Conservation (phyloP, 495 filamentous ascomycete genomes). For the Penicillium subrubescens region DNA sequence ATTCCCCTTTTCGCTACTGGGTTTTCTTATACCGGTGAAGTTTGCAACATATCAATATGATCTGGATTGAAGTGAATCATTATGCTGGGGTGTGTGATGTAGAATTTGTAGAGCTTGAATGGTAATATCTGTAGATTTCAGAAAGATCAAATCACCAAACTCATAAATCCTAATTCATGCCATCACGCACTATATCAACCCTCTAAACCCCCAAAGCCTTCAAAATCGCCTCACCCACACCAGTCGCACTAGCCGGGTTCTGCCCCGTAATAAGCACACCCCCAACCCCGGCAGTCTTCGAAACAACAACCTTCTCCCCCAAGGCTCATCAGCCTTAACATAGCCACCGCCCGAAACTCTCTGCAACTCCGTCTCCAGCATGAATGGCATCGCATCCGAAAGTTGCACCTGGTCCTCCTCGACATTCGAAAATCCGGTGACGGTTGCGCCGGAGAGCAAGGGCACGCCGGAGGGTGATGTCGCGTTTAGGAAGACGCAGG, state of each 20-base stretch:
- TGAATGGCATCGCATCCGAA: constrained; percentile 59
- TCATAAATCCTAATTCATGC: too few species aligned
- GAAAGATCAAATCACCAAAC: too few species aligned
- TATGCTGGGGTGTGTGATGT: neutral
- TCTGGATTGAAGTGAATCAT: constrained; percentile 8
- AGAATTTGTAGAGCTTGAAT: neutral
- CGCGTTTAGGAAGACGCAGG: constrained; percentile 61
- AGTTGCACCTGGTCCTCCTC: constrained; percentile 62
- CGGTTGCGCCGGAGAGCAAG: constrained; percentile 55
- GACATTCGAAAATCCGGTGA: constrained; percentile 68
- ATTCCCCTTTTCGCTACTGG: constrained; percentile 38
- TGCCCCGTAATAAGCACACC: constrained; percentile 71
- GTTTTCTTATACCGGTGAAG: constrained; percentile 15
- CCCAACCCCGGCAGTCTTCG: constrained; percentile 37
- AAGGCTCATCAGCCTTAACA: constrained; percentile 60
- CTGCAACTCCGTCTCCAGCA: constrained; percentile 62
- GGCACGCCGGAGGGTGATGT: constrained; percentile 51
- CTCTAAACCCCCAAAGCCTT: constrained; percentile 36
- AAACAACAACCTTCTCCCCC: constrained; percentile 62
- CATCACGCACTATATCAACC: too few species aligned
- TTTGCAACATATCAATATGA: constrained; percentile 22
- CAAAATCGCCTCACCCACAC: constrained; percentile 55
- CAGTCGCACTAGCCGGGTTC: constrained; percentile 68
- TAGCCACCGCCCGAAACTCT: constrained; percentile 53
- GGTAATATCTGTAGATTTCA: neutral